phyloP scores from a whole-genome alignment of 192 early-diverging fungal species.

The Entomortierella parvispora region DNA sequence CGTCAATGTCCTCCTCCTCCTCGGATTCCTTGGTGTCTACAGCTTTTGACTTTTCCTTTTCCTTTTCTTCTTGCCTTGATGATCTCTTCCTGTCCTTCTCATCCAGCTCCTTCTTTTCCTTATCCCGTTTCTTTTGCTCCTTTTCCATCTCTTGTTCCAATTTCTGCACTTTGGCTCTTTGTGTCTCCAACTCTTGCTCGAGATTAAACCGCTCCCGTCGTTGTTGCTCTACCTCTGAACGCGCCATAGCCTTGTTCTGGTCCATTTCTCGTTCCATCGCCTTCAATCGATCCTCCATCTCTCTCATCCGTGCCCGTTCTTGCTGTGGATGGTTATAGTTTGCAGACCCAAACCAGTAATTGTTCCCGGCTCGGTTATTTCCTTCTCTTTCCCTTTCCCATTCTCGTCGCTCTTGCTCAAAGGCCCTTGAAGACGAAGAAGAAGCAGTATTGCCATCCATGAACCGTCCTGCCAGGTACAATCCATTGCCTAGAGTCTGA shows the following conservation, averaged over 20 bases:
- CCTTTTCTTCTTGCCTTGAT: constrained; percentile 2
- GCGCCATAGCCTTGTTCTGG: constrained; percentile 18
- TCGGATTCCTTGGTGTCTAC: constrained; percentile 11
- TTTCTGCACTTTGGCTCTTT: constrained; percentile 33
- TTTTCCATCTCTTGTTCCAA: constrained; percentile 31
- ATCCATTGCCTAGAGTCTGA: constrained; percentile 28
- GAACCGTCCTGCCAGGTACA: constrained; percentile 34
- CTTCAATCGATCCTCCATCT: constrained; percentile 23
- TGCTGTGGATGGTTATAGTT: constrained; percentile 12
- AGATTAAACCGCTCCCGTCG: constrained; percentile 24
- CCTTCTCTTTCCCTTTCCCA: neutral
- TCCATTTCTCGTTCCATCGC: constrained; percentile 43
- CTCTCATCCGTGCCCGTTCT: constrained; percentile 20
- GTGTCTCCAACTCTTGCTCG: constrained; percentile 35
- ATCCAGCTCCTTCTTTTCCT: constrained; percentile 13
- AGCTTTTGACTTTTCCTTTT: constrained; percentile 6
- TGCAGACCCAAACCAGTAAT: constrained; percentile 18
- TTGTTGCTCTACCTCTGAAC: constrained; percentile 34
- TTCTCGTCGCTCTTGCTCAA: neutral
- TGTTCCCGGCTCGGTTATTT: neutral
- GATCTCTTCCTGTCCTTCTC: constrained; percentile 8
- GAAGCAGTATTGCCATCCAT: constrained; percentile 22
- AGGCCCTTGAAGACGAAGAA: neutral
- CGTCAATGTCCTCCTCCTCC: constrained; percentile 11
- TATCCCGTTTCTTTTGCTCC: constrained; percentile 14